Evolutionary conservation across 1,284 basidiomycete genomes (phyloP), one percentile per base, ranked within the genome.

Genomic region (Sanghuangporus sanghuang): DNA sequence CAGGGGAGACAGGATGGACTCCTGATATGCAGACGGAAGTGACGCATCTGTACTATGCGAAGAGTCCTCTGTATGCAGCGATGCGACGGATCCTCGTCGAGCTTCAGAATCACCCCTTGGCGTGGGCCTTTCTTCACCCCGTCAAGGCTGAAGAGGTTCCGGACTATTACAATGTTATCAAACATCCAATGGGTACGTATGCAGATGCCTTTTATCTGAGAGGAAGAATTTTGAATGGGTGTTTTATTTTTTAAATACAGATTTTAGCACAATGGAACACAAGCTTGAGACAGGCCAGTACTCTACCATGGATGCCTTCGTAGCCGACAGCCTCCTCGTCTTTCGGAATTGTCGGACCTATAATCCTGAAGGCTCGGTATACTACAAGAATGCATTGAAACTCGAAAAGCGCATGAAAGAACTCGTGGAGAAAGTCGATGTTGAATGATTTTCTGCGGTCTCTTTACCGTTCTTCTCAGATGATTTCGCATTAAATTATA

Each of bases 1-100:
- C 69, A 93, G 91, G 84, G 53, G 95, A 98, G 76, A 95, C 89
- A 65, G 95, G 95, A 0, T 99, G 97, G 97, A 94, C 91, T 57
- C 87, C 90, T 3, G 88, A 89, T 62, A 91, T 96, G 85, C 60
- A 67, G 61, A 35, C 64, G 14, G 62, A 66, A 35, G 57, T 59
- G n/a, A 46, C 57, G 18, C 40, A 50, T 0, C 54, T 44, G 50
- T 61, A 39, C 42, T 58, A 42, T 46, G 50, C 57, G 53, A 66
- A 62, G 83, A 82, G 71, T 85, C 79, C 69, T 77, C 83, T 14
- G 85, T 89, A 68, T 81, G 84, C 38, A 78, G 78, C 65, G 56
- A 93, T 99, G 87, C 88, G 94, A 71, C 90, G 90, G 59, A 82
- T 97, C 4, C 77, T 99, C 46, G 85, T 85, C 36, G 94, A 96